Evolutionary conservation across 208 protist species (phyloP).

Genomic region (Angomonas ambiguus): DNA sequence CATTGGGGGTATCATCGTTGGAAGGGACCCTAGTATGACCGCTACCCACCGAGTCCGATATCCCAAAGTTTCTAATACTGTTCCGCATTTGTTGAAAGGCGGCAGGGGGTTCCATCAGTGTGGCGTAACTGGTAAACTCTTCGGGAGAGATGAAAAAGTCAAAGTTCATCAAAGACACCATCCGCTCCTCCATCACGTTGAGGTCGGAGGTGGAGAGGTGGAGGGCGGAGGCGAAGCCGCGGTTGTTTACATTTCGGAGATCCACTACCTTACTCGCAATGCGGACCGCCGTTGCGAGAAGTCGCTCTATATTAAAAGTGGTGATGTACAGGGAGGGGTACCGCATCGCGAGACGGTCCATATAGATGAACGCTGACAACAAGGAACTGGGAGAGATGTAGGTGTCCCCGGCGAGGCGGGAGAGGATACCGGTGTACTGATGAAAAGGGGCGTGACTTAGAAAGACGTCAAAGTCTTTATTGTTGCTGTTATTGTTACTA

Average conservation of each 20-base stretch:
- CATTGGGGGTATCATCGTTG: constrained; percentile 6
- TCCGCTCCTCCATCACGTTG: constrained; percentile 69
- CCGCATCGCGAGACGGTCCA: constrained; percentile 70
- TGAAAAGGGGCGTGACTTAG: constrained; percentile 17
- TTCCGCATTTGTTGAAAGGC: constrained; percentile 3
- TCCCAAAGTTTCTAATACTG: background rate
- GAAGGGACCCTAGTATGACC: background rate
- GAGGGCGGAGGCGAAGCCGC: constrained; percentile 76
- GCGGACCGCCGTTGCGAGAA: constrained; percentile 72
- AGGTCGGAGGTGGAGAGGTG: constrained; percentile 53
- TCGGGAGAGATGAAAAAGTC: constrained; percentile 68
- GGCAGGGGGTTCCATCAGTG: constrained; percentile 30
- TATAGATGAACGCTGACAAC: constrained; percentile 68
- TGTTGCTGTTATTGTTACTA: no score
- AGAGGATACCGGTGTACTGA: constrained; percentile 29
- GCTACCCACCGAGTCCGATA: background rate
- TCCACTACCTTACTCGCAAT: constrained; percentile 84
- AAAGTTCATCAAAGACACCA: constrained; percentile 70
- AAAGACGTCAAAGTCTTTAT: constrained; percentile 18
- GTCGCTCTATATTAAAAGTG: constrained; percentile 52
- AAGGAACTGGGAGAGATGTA: constrained; percentile 79
- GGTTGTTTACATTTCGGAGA: constrained; percentile 83
- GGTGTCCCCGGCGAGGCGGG: constrained; percentile 53
- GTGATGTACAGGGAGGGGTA: constrained; percentile 58
- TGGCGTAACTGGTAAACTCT: constrained; percentile 70